Conservation (phyloP, 495 filamentous ascomycete genomes). For the Pyronema domesticum region DNA sequence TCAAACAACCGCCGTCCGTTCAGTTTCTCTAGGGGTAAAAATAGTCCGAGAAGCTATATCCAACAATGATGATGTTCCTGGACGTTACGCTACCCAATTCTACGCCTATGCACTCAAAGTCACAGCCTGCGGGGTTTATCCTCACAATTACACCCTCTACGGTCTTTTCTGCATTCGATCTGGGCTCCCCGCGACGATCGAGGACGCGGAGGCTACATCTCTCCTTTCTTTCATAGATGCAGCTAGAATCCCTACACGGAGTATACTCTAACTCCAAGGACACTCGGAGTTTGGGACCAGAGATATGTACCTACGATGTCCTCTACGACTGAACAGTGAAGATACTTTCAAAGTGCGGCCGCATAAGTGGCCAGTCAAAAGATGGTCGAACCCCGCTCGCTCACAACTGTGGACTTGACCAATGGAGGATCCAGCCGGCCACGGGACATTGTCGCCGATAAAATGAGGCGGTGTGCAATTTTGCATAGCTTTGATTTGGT, state of each 20-base stretch:
- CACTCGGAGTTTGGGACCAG: too few relatives aligned
- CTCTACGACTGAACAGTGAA: too few relatives aligned
- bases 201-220: not conserved
- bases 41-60: not conserved
- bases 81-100: not conserved
- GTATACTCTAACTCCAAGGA: not conserved
- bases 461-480: too few relatives aligned
- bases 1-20: not conserved
- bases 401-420: not conserved
- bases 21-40: not conserved
- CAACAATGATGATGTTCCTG: not conserved
- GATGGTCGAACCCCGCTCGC: not conserved
- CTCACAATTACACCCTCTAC: not conserved
- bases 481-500: too few relatives aligned
- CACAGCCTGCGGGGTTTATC: slow-evolving; percentile 1
- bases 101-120: slow-evolving; percentile 2
- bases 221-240: not conserved
- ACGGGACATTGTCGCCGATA: too few relatives aligned
- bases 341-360: not conserved
- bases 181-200: slow-evolving; percentile 1
- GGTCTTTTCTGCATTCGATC: slow-evolving; percentile 1
- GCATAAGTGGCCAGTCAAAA: not conserved
- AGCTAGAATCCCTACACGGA: not conserved
- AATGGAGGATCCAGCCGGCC: not conserved
- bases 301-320: too few relatives aligned